Base-by-base conservation (phyloP, 139 green algal species). In the Chlorella sp. region DNA sequence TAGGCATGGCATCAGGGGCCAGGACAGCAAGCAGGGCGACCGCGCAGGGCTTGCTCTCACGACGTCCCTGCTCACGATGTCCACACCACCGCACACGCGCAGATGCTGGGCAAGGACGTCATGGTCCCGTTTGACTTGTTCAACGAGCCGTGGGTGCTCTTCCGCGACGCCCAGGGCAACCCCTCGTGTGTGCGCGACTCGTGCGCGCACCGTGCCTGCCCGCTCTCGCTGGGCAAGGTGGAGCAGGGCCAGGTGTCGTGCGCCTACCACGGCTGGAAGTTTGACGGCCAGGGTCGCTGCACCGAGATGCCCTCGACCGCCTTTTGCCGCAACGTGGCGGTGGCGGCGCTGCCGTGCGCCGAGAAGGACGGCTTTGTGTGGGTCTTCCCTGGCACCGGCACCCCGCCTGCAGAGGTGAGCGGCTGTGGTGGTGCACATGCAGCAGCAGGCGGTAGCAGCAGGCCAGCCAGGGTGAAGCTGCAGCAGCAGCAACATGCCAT, bases 331-430 rank as follows among this genome's bases (percentile, higher is more conserved):
- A 86, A 85, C 62, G 85, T 97, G n/a, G 55, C 76, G 1, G 93
- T 99, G 35, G 70, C 78, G 0, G 72, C 88, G 31, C 78, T 98
- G 74, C 88, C 89, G 0, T 85, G 88, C 49, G 73, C 81, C 0
- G 95, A 99, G 84, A 84, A 85, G 35, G 94, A 98, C 55, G 95
- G 94, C 22, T 92, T 99, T 73, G 74, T 99, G 5, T 99, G 91
- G 88, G 88, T 97, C 27, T 97, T 90, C 90, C 91, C 93, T 0
- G 93, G 93, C 0, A 75, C 86, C 33, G 76, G 76, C 0, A 35
- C 69, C 59, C 84, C 80, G 0, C 62, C 62, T 17, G 49, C 81
- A 77, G 77, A 20, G 67, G 35, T 59, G 14, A 27, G 67, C 35
- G 5, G 33, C 35, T 35, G 33, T 35, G 67, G 14, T 55, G 10